Percentiles rank a stretch among this genome's conserved stretches.
phyloP scores from a whole-genome alignment of 2,329 filamentous ascomycete species.

The Aspergillus sojae region DNA sequence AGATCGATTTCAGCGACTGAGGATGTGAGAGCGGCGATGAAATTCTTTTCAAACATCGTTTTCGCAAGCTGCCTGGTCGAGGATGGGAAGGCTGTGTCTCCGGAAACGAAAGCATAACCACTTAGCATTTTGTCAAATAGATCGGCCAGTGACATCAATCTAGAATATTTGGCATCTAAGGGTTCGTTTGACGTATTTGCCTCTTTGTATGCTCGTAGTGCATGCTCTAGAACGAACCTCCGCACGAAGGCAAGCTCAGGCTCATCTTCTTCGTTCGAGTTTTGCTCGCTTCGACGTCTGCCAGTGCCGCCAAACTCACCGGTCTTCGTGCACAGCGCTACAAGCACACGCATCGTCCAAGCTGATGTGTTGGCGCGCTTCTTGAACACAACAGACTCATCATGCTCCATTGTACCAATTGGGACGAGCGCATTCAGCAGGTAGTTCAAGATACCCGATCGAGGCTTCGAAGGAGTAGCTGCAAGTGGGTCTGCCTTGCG shows the following conservation, averaged over 20 bases:
- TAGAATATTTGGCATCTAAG: slow-evolving; percentile 82
- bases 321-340: slow-evolving; percentile 85
- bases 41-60: slow-evolving; percentile 98
- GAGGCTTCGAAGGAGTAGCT: slow-evolving; percentile 88
- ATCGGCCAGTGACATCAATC: slow-evolving; percentile 84
- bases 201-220: slow-evolving; percentile 88
- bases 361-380: slow-evolving; percentile 84
- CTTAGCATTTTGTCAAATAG: slow-evolving; percentile 91
- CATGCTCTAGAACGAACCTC: slow-evolving; percentile 91
- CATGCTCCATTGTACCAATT: slow-evolving; percentile 66
- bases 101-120: slow-evolving; percentile 69
- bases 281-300: slow-evolving; percentile 54
- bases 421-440: slow-evolving; percentile 78
- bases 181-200: slow-evolving; percentile 77
- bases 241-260: slow-evolving; percentile 78
- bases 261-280: slow-evolving; percentile 42
- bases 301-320: slow-evolving; percentile 69
- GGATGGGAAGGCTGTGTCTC: slow-evolving; percentile 47
- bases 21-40: slow-evolving; percentile 81
- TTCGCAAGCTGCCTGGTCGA: slow-evolving; percentile 85
- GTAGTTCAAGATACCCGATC: slow-evolving; percentile 91
- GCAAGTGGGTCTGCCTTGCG: slow-evolving; percentile 82
- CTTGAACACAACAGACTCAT: slow-evolving; percentile 75
- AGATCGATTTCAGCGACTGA: slow-evolving; percentile 96
- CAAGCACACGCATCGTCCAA: slow-evolving; percentile 83